Evolutionary conservation across 179 eudicot species (phyloP).

Genomic region (Heliamphora pulchella): DNA sequence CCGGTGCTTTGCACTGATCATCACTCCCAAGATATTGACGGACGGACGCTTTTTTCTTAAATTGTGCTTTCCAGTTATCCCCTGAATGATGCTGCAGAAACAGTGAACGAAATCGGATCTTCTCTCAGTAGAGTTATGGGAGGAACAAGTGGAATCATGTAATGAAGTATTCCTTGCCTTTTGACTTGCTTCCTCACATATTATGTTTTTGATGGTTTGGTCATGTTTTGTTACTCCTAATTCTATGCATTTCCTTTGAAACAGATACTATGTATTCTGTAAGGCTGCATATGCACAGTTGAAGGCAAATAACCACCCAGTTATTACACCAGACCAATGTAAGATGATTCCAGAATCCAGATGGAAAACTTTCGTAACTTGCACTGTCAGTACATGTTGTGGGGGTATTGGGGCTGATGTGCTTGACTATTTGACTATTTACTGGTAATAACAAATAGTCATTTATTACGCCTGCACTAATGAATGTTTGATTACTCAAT

Average conservation of each 20-base stretch:
- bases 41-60: background rate
- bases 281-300: conserved; percentile 78
- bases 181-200: background rate
- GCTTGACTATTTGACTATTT: no score
- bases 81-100: conserved; percentile 83
- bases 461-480: no score
- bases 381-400: no score
- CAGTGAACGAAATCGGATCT: conserved; percentile 69
- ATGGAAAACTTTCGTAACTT: no score
- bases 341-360: conserved; percentile 21
- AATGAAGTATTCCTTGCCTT: conserved; percentile 7
- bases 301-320: conserved; percentile 40
- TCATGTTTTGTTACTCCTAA: conserved; percentile 6
- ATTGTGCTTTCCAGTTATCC: conserved; percentile 59
- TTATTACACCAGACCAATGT: conserved; percentile 51
- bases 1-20: background rate
- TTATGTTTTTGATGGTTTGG: background rate
- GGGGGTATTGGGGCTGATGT: no score
- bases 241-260: conserved; percentile 9
- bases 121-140: conserved; percentile 95
- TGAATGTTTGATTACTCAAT: conserved; percentile 13
- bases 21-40: background rate
- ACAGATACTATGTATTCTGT: conserved; percentile 76
- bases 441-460: no score
- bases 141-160: conserved; percentile 98